These are phyloP conservation scores for Sambucus nigra DNA, from an alignment of 129 eudicot genomes.

Conservation along the genomic window DNA sequence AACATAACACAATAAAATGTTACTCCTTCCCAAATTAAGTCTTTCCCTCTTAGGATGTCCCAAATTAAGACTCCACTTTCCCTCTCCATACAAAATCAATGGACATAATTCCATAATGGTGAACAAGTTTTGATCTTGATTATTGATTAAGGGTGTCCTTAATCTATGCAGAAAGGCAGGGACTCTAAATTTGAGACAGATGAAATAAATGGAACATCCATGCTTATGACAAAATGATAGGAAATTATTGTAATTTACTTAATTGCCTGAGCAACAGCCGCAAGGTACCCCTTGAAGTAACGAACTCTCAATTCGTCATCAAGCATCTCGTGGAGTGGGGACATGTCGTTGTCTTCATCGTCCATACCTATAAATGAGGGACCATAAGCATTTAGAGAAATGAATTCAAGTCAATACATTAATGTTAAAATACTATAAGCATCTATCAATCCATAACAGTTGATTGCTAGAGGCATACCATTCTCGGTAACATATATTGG, in stretches of 20 bases:
- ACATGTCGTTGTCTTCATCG: slow-evolving; percentile 46
- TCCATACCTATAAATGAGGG: slow-evolving; percentile 50
- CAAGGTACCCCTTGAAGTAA: slow-evolving; percentile 62
- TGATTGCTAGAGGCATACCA: slow-evolving; percentile 29
- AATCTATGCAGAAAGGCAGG: too few species aligned
- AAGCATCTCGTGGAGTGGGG: slow-evolving; percentile 50
- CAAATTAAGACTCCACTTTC: too few species aligned
- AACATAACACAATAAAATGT: too few species aligned
- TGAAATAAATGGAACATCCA: neutral
- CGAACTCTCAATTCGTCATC: slow-evolving; percentile 68
- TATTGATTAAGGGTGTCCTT: too few species aligned
- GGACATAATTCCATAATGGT: too few species aligned
- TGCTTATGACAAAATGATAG: neutral
- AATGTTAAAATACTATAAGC: neutral
- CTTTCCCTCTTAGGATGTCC: too few species aligned
- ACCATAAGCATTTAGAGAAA: neutral
- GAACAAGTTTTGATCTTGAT: too few species aligned
- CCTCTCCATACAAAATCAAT: too few species aligned
- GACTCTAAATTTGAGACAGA: too few species aligned
- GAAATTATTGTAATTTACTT: slow-evolving; percentile 26
- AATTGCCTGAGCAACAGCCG: slow-evolving; percentile 55
- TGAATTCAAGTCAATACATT: neutral
- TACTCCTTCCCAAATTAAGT: too few species aligned
- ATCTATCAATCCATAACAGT: neutral
- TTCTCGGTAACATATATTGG: slow-evolving; percentile 63